Evolutionary conservation across 768 basidiomycete genomes (phyloP).

Genomic region (Podaxis sp.): DNA sequence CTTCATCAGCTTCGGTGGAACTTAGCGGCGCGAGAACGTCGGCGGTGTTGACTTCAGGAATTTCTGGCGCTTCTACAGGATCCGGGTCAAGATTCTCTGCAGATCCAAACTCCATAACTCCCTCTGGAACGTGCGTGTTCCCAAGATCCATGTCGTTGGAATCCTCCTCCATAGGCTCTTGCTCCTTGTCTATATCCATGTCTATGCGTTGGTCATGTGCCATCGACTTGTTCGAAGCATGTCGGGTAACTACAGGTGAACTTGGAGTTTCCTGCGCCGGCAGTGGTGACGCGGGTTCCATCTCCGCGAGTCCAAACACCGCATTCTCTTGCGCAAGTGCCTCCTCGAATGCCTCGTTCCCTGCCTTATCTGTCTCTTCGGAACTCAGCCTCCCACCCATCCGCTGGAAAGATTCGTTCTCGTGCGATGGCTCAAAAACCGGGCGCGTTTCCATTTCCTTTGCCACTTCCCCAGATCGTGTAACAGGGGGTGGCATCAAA

Average conservation of each 20-base stretch:
- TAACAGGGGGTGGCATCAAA: not conserved
- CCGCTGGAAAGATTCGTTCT: conserved; percentile 28
- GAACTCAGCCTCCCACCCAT: conserved; percentile 32
- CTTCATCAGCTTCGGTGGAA: conserved; percentile 21
- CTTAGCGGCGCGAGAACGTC: conserved; percentile 15
- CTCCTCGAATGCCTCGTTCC: conserved; percentile 35
- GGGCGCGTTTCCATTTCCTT: not conserved
- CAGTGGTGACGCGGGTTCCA: not conserved
- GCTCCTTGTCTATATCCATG: not conserved
- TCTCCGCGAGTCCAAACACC: conserved; percentile 20
- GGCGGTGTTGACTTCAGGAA: conserved; percentile 23
- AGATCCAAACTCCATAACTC: not conserved
- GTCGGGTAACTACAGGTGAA: not conserved
- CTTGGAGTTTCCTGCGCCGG: not conserved
- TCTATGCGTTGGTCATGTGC: not conserved
- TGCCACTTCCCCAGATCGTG: not conserved
- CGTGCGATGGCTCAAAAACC: conserved; percentile 5
- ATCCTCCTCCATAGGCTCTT: not conserved
- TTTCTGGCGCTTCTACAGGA: conserved; percentile 46
- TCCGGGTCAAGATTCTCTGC: conserved; percentile 24
- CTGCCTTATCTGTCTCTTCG: conserved; percentile 30
- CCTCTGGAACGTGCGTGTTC: not conserved
- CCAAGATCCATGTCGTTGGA: not conserved
- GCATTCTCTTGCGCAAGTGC: conserved; percentile 33
- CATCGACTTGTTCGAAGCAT: not conserved